Evolutionary conservation across 2,329 filamentous ascomycete species (phyloP), one percentile per base, ranked within the genome.

Genomic region (Venturia oleaginea): DNA sequence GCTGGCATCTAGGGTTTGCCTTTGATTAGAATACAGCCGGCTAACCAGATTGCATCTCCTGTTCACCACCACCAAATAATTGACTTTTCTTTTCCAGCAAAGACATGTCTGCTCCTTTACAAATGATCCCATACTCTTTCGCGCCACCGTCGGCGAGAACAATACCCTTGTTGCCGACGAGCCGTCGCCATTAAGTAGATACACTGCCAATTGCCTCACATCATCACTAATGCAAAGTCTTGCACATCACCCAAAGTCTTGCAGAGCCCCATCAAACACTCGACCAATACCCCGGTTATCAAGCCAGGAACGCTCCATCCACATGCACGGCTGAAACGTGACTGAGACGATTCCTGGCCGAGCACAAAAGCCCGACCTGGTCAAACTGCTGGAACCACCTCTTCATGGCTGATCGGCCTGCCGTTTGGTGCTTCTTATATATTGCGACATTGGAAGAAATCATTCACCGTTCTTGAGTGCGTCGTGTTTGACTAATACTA

Each of bases 241-340:
- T 51, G 22, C 24, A 51, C 24, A 55, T 13, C 34, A 37, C 34
- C 2, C 48, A 55, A 55, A 32, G 24, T 13, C 48, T 2, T 32
- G 13, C 15, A 55, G 8, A 55, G 8, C 51, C 51, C 27, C 51
- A 57, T 57, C 17, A 34, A 57, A 34, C 51, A 57, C 59, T 32
- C 37, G 59, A 61, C 59, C 22, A 42, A 17, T 32, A 27, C n/a
- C 34, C 59, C 10, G 22, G 5, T 19, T 38, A 19, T 42, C 59
- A 19, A 2, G 59, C 34, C 59, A 61, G 22, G 22, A 40, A 61
- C 37, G 37, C 59, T 61, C 59, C 59, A 61, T 22, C 59, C 59
- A 61, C 15, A 60, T 30, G 34, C 59, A 42, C n/a, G 10, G 4
- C 51, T 57, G 51, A 57, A 57, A 57, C 51, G 30, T 34, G 51